Conservation (phyloP, 129 eudicot genomes). For the Ambrosia trifida region DNA sequence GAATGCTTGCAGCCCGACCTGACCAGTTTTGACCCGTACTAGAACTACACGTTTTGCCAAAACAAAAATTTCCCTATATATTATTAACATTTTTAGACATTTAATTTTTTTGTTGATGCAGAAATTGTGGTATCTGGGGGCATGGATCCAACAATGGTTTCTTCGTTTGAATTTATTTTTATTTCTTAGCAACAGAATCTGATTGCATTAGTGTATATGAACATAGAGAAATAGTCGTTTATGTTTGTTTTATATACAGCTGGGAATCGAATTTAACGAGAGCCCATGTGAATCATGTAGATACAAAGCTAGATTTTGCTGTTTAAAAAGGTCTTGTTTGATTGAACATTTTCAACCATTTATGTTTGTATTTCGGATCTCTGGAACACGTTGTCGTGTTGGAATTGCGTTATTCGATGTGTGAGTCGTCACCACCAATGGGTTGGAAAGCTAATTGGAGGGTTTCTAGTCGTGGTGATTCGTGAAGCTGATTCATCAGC, state of each 20-base stretch:
- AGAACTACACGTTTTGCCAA: background rate
- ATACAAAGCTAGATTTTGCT: constrained; percentile 25
- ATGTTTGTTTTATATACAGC: constrained; percentile 32
- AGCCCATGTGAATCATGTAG: constrained; percentile 36
- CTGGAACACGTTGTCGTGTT: too few relatives aligned
- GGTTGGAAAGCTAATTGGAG: too few relatives aligned
- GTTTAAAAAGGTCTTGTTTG: constrained; percentile 2
- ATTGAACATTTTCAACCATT: background rate
- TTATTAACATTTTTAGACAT: background rate
- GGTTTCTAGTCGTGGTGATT: too few relatives aligned
- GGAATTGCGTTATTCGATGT: too few relatives aligned
- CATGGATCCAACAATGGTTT: constrained; percentile 42
- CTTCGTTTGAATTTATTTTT: constrained; percentile 13
- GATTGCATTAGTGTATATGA: constrained; percentile 22
- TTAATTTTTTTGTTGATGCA: constrained; percentile 38
- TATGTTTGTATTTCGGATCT: too few relatives aligned
- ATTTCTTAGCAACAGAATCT: constrained; percentile 17
- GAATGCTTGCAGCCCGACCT: too few relatives aligned
- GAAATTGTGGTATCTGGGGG: constrained; percentile 98
- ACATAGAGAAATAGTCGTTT: constrained; percentile 26
- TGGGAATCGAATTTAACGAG: constrained; percentile 9
- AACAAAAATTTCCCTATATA: background rate
- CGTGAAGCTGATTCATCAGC: too few relatives aligned
- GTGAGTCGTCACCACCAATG: too few relatives aligned
- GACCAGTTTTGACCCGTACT: too few relatives aligned